These are phyloP conservation scores for Termitomyces heimii DNA, from an alignment of 768 basidiomycete species.

Conservation along the genomic window DNA sequence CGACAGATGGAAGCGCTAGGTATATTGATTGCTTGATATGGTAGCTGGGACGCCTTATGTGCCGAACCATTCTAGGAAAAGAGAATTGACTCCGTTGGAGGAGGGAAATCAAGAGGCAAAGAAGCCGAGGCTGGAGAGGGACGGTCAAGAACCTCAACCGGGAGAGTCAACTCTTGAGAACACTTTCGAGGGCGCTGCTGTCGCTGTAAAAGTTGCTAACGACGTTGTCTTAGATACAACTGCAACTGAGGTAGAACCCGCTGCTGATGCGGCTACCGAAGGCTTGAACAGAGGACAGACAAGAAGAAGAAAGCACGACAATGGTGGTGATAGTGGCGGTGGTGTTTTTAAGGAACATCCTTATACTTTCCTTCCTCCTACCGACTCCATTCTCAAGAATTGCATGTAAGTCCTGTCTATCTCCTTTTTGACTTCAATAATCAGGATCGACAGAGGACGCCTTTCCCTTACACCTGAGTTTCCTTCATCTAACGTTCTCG, in stretches of 20 bases:
- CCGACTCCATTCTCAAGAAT: conserved; percentile 61
- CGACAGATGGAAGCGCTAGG: conserved; percentile 8
- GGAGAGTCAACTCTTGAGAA: conserved; percentile 11
- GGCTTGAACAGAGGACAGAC: conserved; percentile 12
- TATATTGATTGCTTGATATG: conserved; percentile 3
- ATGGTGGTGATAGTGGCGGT: conserved; percentile 24
- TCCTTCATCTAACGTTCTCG: conserved; percentile 72
- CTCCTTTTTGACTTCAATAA: not conserved
- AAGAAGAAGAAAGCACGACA: conserved; percentile 15
- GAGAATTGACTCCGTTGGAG: conserved; percentile 35
- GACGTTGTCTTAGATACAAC: conserved; percentile 1
- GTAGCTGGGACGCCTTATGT: not conserved
- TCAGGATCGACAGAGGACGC: conserved; percentile 44
- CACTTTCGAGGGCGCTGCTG: conserved; percentile 8
- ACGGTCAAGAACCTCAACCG: not conserved
- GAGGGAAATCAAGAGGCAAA: conserved; percentile 42
- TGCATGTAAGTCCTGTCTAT: conserved; percentile 57
- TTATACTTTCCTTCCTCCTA: conserved; percentile 70
- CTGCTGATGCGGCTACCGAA: not conserved
- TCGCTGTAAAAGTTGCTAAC: not conserved
- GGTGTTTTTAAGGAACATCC: conserved; percentile 83
- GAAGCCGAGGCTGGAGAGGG: conserved; percentile 38
- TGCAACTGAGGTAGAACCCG: not conserved
- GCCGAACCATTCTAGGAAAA: conserved; percentile 35
- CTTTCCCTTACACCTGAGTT: conserved; percentile 67